Conservation (phyloP, 2,329 filamentous ascomycete species). For the Cadophora sp. region DNA sequence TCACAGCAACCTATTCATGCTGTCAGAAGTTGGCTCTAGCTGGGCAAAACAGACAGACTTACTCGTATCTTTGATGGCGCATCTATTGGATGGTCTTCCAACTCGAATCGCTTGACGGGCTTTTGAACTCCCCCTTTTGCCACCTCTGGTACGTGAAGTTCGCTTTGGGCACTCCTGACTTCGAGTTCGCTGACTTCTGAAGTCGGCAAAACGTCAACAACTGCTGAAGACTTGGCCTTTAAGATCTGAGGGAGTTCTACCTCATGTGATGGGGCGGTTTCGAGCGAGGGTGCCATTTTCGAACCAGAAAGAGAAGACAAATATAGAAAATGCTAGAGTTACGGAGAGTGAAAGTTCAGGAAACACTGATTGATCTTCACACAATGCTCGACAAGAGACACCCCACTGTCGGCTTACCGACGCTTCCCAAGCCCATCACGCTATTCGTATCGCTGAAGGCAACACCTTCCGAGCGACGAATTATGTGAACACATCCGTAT, state of each 20-base stretch:
- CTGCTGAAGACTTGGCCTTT: background rate
- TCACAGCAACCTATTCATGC: slow-evolving; percentile 46
- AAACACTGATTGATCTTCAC: too few relatives aligned
- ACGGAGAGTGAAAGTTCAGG: too few relatives aligned
- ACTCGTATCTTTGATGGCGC: slow-evolving; percentile 22
- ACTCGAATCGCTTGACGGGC: slow-evolving; percentile 38
- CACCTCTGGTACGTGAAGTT: background rate
- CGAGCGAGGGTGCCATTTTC: slow-evolving; percentile 21
- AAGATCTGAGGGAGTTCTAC: background rate
- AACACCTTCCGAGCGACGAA: background rate
- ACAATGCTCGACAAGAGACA: background rate
- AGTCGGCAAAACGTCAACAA: background rate
- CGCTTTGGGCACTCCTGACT: background rate
- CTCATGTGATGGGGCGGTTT: background rate
- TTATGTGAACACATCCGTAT: background rate
- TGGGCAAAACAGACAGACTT: slow-evolving; percentile 21
- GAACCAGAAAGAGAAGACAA: background rate
- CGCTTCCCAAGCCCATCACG: background rate
- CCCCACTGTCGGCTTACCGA: background rate
- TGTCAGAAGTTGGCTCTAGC: background rate
- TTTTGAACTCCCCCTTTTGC: background rate
- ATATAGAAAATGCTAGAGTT: too few relatives aligned
- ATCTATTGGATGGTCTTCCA: slow-evolving; percentile 49
- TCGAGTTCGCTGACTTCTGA: background rate
- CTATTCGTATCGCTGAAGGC: slow-evolving; percentile 8